Base-by-base conservation (phyloP, 2,329 filamentous ascomycete genomes). In the Cadophora luteo-olivacea region DNA sequence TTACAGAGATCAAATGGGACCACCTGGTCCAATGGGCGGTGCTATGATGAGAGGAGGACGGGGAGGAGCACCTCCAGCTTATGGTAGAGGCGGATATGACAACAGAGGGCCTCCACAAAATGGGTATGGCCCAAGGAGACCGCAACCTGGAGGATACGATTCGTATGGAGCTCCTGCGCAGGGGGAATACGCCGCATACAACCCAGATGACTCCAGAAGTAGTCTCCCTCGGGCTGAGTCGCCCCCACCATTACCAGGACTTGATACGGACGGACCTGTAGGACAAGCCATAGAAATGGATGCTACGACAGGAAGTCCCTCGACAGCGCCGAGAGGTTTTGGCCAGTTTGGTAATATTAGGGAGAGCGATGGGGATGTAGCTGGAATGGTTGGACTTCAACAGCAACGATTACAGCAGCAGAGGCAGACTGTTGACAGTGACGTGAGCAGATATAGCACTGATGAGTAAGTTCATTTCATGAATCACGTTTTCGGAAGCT, bases 221-320 rank as follows among this genome's bases (percentile, higher is more conserved):
- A 81, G 82, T 61, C 78, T 90, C 25, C 86, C 88, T 1, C 83
- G 88, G 70, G 89, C 87, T 11, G 88, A 89, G 73, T 89, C 88
- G 1, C 88, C 88, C 9, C 89, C 90, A 19, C 89, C 89, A 6
- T 78, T 90, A 24, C 83, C 86, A 3, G 83, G 81, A 49, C 77
- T 80, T 57, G 79, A 82, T 24, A 41, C 29, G 52, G 73, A 79
- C 65, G 73, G 58, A 71, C 73, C 78, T 41, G 78, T 89, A 14
- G 89, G 89, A 11, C 90, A 91, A 75, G 89, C 91, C 2, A 86
- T 94, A 64, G 93, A 96, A 78, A 94, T 97, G 92, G 91, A 94
- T 77, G 89, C 90, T 41, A 83, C 84, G n/a, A 83, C 83, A n/a
- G 84, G 85, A 49, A 85, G 83, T 65, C 84, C 85, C 79, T 65